These are phyloP conservation scores for Curvularia eragrostidis DNA, from an alignment of 2,329 filamentous ascomycete species.

Conservation along the genomic window DNA sequence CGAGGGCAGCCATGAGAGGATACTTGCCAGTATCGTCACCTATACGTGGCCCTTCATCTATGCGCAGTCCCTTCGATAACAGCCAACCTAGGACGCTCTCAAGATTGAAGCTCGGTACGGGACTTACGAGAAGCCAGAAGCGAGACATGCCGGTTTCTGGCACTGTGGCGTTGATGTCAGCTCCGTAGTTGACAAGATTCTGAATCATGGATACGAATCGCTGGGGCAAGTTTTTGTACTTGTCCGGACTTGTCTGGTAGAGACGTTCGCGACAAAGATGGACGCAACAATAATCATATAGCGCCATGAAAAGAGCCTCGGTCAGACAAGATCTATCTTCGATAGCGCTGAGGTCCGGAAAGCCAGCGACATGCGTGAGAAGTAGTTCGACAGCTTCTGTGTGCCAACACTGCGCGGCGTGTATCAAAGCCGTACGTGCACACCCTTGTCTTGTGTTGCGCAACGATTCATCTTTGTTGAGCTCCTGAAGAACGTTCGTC, in stretches of 20 bases:
- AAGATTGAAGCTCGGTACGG: background rate
- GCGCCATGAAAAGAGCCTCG: background rate
- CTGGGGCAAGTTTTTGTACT: background rate
- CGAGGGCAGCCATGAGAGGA: background rate
- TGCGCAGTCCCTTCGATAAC: background rate
- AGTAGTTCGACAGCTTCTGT: background rate
- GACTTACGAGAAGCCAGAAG: background rate
- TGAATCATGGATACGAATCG: background rate
- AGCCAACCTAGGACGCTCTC: conserved; percentile 1
- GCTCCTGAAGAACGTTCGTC: background rate
- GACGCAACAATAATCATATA: background rate
- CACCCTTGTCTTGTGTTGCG: background rate
- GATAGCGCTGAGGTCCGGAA: background rate
- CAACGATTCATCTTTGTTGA: conserved; percentile 1
- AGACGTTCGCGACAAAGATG: background rate
- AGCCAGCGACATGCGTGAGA: background rate
- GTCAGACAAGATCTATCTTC: background rate
- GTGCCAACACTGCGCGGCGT: background rate
- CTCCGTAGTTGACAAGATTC: background rate
- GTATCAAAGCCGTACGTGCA: background rate
- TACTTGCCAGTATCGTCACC: background rate
- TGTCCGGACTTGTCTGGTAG: background rate
- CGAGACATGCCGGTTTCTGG: background rate
- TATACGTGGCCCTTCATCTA: conserved; percentile 3
- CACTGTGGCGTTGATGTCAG: background rate